Evolutionary conservation across 2,329 filamentous ascomycete genomes (phyloP).

Genomic region (Trichothecium sympodiale): DNA sequence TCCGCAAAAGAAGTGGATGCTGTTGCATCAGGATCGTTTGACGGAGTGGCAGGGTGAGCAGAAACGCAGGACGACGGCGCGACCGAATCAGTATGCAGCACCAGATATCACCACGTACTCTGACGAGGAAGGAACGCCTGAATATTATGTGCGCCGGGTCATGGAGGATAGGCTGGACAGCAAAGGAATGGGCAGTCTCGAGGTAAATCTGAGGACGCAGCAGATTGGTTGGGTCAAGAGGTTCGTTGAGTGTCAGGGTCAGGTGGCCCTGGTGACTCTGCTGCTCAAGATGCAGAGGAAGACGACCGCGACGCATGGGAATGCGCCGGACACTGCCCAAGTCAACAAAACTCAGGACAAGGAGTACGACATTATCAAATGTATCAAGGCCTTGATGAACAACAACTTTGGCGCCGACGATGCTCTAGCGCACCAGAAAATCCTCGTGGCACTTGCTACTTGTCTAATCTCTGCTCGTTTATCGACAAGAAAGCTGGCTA

Average conservation of each 20-base stretch:
- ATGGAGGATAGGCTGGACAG: slow-evolving; percentile 91
- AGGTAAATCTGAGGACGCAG: slow-evolving; percentile 90
- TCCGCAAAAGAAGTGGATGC: slow-evolving; percentile 90
- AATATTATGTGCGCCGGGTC: slow-evolving; percentile 95
- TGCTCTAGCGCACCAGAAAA: slow-evolving; percentile 79
- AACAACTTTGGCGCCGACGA: slow-evolving; percentile 98
- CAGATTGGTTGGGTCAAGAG: slow-evolving; percentile 96
- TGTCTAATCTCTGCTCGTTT: slow-evolving; percentile 82
- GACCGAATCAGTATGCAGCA: slow-evolving; percentile 59
- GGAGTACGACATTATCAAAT: slow-evolving; percentile 97
- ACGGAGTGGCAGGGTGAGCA: slow-evolving; percentile 92
- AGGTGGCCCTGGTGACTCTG: slow-evolving; percentile 89
- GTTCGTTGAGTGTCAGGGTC: slow-evolving; percentile 94
- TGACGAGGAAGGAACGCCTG: slow-evolving; percentile 90
- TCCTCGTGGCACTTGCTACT: slow-evolving; percentile 76
- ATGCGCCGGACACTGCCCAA: slow-evolving; percentile 41
- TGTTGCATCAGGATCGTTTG: slow-evolving; percentile 89
- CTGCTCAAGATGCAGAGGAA: slow-evolving; percentile 88
- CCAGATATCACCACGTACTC: slow-evolving; percentile 64
- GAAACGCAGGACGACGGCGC: slow-evolving; percentile 68
- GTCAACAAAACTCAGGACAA: slow-evolving; percentile 74
- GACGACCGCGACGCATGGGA: slow-evolving; percentile 40
- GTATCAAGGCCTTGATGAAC: slow-evolving; percentile 95
- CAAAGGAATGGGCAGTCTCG: slow-evolving; percentile 84
- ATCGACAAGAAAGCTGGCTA: slow-evolving; percentile 87